Base-by-base conservation (phyloP, 106 monocot genomes). In the Acanthochlamys bracteata region DNA sequence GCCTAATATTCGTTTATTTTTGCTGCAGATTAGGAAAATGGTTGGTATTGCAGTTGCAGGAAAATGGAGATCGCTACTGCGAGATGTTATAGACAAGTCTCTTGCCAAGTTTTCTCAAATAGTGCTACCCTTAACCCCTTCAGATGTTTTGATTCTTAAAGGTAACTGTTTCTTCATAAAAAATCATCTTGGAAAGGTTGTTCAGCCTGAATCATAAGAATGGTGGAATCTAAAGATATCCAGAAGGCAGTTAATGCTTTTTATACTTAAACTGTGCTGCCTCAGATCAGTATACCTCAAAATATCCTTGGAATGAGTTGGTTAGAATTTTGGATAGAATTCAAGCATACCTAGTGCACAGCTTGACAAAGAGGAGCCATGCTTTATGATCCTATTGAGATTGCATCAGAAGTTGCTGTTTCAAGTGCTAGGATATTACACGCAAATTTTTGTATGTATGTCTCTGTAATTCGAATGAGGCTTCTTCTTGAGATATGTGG, bases 41-140 rank as follows among this genome's bases (percentile, higher is more conserved):
- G 87, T 96, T 41, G 95, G 84, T 24, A 95, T 90, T 61, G 90
- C 95, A 16, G 79, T 90, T 25, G 90, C 95, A 27, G 87, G 90
- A 21, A 90, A 87, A 68, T 81, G 90, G 14, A 71, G 67, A 54
- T 80, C 90, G 63, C 71, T 96, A 66, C 90, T 90, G 15, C 59
- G 60, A 25, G 95, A 90, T 60, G 68, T 85, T 24, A 78, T 90
- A 55, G 74, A 80, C 10, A 23, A 90, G 8, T 96, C 95, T 10
- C 72, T 96, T 39, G 61, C 80, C 17, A 96, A 96, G 67, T 96
- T 79, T 66, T 90, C 84, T 53, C 76, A 90, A 19, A 72, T 96
- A 20, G 73, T 96, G 74, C 73, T 90, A 64, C 95, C 90, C 10
- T 56, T 90, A 20, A 90, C 90, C 10, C 90, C 95, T 46, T 88